These are phyloP conservation scores for Trichoderma arundinaceum DNA, from an alignment of 2,329 filamentous ascomycete genomes.

Conservation along the genomic window DNA sequence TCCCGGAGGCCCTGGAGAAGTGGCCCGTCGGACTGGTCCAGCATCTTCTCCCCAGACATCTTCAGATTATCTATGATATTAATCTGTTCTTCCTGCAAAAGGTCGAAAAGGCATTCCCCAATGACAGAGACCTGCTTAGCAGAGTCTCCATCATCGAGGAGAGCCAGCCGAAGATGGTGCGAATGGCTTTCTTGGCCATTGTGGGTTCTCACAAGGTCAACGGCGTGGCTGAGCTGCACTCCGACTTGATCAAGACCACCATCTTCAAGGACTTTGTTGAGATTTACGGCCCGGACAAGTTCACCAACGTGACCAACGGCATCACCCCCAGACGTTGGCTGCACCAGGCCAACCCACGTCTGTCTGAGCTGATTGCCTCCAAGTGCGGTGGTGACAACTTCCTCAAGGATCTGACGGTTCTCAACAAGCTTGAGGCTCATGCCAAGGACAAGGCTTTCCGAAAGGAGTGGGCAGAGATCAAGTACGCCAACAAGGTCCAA, in stretches of 20 bases:
- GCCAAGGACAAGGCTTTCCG: conserved; percentile 88
- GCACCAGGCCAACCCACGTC: conserved; percentile 92
- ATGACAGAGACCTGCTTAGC: conserved; percentile 81
- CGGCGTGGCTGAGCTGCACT: conserved; percentile 95
- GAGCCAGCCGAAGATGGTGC: conserved; percentile 94
- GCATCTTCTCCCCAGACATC: conserved; percentile 88
- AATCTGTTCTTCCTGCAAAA: conserved; percentile 91
- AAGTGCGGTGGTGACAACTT: conserved; percentile 85
- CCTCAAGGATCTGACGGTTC: conserved; percentile 84
- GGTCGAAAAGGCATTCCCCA: conserved; percentile 89
- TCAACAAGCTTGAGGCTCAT: conserved; percentile 85
- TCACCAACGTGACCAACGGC: conserved; percentile 98
- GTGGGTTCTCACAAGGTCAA: conserved; percentile 99
- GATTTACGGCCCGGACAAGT: conserved; percentile 95
- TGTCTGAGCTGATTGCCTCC: conserved; percentile 89
- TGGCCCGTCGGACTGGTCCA: conserved; percentile 95
- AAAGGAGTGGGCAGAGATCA: conserved; percentile 95
- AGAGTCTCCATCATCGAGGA: conserved; percentile 98
- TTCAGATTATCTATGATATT: conserved; percentile 98
- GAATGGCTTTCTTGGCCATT: conserved; percentile 94
- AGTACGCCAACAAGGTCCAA: conserved; percentile 92
- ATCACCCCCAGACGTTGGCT: conserved; percentile 96
- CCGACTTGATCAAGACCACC: conserved; percentile 97
- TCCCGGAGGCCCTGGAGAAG: conserved; percentile 96
- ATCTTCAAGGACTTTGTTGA: conserved; percentile 99